A percentile compares a stretch with the other conserved stretches of the same genome.
phyloP scores from a whole-genome alignment of 345 rosid species.

The Lepidium didymum region DNA sequence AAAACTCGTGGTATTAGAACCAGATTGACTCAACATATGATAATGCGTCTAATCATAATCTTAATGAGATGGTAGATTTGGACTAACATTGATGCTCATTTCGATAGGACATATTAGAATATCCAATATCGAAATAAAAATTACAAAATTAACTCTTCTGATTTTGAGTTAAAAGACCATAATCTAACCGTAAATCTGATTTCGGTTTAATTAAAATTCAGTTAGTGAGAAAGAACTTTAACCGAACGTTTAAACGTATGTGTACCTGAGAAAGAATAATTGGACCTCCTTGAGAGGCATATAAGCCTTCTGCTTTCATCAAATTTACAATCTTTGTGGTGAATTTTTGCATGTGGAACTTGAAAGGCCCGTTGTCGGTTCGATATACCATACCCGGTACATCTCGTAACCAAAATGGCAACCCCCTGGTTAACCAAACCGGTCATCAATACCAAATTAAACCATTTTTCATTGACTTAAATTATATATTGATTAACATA shows the following conservation, averaged over 20 bases:
- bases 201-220: neutral
- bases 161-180: no score
- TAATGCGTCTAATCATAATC: no score
- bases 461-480: neutral
- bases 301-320: conserved; percentile 73
- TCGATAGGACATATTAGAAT: no score
- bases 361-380: conserved; percentile 72
- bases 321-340: conserved; percentile 56
- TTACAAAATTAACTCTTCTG: no score
- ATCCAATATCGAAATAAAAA: no score
- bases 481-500: neutral
- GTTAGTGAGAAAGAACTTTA: neutral
- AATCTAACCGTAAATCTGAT: neutral
- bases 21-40: no score
- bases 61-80: no score
- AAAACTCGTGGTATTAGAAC: no score
- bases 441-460: neutral
- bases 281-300: conserved; percentile 96
- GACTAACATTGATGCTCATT: no score
- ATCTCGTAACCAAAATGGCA: conserved; percentile 86
- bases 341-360: conserved; percentile 70
- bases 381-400: conserved; percentile 66
- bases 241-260: neutral
- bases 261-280: conserved; percentile 81
- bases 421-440: conserved; percentile 40